Evolutionary conservation across 2,329 filamentous ascomycete genomes (phyloP), one percentile per base, ranked within the genome.

Genomic region (Aureobasidium namibiae): DNA sequence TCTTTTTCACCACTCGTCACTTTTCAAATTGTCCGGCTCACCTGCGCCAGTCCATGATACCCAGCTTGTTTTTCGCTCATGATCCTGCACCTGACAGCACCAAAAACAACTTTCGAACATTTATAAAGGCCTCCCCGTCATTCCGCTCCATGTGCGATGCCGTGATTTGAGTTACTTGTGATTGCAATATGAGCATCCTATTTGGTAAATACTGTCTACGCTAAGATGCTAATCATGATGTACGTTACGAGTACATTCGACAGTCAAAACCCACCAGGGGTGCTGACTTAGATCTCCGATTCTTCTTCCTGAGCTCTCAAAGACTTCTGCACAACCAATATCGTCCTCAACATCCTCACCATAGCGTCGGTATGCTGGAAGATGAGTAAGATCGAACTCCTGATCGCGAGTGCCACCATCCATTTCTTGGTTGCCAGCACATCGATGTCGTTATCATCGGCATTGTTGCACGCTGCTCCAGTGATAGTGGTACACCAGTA

Each of bases 401-500:
- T 61, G 8, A 71, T 65, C 2, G 65, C 65, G 24, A 70, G 62
- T 5, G 70, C 69, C n/a, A 67, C 65, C 18, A 72, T 58, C 62
- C 64, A 71, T 49, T 66, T 67, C 52, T 66, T 60, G 18, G 53
- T 63, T 36, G 68, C 69, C 42, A 65, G 64, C 29, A 64, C 61
- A 36, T 49, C 56, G 9, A 59, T 14, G 13, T 49, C 38, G 7
- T 38, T 9, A 11, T 36, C 34, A 3, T 49, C 54, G 18, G 61
- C 56, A 23, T 66, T 61, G 48, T 67, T 66, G 24, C 65, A 66
- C 9, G 69, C 67, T 6, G 68, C 66, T n/a, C 65, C 65, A 26
- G 66, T 69, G 10, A 72, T 64, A 13, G 71, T 59, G 1, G 65
- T 60, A 18, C 68, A 63, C 65, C 67, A 72, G 56, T 70, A 67